Evolutionary conservation across 805 yeast genomes (phyloP), one percentile per base, ranked within the genome.

Genomic region (Lachancea thermotolerans): DNA sequence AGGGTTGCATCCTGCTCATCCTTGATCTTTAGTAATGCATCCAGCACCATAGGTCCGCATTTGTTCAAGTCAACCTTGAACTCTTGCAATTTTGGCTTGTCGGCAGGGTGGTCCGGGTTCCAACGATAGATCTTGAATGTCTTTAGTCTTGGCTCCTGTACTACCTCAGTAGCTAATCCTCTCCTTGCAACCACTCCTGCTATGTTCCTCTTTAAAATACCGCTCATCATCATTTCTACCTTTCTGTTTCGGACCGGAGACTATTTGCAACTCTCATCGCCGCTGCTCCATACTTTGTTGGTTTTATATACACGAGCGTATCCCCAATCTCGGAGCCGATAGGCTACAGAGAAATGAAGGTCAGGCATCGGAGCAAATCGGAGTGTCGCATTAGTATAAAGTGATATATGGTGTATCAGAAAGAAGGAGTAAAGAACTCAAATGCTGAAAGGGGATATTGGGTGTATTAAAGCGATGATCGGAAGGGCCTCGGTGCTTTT

Each of bases 31-130:
- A 93, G 69, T 49, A 93, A 70, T 25, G 98, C 99, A 69, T 93
- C 99, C 62, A 93, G 75, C 42, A 93, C 85, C 99, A 93, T 93
- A 46, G 99, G 99, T 52, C 99, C 99, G 71, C 96, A 87, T 42
- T 82, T 72, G 71, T 89, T 84, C 66, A 93, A 77, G 67, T 93
- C 95, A 41, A 93, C 75, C 55, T 86, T 75, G 71, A 85, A 93
- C 51, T 77, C 75, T 70, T 87, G 82, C 79, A 93, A 77, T 53
- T 74, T 72, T 49, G 99, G 99, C 75, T 90, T 87, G 55, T 79
- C 81, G 56, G 86, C 89, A 42, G 99, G 99, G 42, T 87, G 79
- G 66, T 93, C 99, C 46, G 99, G 99, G 62, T 85, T 85, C 99
- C 99, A 93, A 73, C 99, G 82, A 77, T 93, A 93, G 59, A 93